Evolutionary conservation across 1,139 yeast species (phyloP).

Genomic region (Pichia inconspicua): DNA sequence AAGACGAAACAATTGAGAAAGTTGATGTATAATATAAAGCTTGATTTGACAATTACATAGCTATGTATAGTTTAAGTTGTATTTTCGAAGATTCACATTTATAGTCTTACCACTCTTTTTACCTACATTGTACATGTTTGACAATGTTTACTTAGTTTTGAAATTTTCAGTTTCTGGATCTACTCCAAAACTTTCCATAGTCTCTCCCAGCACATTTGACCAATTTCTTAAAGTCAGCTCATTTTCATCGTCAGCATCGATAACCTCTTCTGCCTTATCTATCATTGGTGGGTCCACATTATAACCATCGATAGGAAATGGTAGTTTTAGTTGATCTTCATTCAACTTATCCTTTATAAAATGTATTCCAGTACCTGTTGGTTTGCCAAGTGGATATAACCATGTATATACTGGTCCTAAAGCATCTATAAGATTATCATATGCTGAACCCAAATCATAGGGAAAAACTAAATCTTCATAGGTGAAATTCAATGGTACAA

Average conservation of each 20-base stretch:
- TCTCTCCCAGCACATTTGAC: conserved; percentile 78
- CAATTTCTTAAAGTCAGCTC: conserved; percentile 33
- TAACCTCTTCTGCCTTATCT: not conserved
- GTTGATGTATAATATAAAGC: conserved; percentile 7
- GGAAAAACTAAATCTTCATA: conserved; percentile 67
- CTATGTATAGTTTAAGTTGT: conserved; percentile 6
- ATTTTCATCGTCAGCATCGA: conserved; percentile 12
- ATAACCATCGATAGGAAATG: conserved; percentile 89
- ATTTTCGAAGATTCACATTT: not conserved
- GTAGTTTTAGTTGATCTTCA: conserved; percentile 56
- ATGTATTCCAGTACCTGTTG: conserved; percentile 44
- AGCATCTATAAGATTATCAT: conserved; percentile 41
- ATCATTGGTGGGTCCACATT: conserved; percentile 27
- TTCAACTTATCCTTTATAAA: conserved; percentile 47
- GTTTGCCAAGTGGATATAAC: conserved; percentile 61
- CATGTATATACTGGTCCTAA: conserved; percentile 59
- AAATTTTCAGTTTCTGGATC: conserved; percentile 57
- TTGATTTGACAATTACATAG: too few relatives aligned
- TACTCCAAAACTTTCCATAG: conserved; percentile 78
- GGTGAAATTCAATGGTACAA: conserved; percentile 33
- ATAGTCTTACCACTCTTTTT: too few relatives aligned
- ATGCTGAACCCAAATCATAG: conserved; percentile 57
- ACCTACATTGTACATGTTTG: too few relatives aligned
- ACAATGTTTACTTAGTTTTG: conserved; percentile 10
- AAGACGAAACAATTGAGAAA: conserved; percentile 20